These are phyloP conservation scores for Fraxinus americana DNA, from an alignment of 257 asterid species.

Conservation along the genomic window DNA sequence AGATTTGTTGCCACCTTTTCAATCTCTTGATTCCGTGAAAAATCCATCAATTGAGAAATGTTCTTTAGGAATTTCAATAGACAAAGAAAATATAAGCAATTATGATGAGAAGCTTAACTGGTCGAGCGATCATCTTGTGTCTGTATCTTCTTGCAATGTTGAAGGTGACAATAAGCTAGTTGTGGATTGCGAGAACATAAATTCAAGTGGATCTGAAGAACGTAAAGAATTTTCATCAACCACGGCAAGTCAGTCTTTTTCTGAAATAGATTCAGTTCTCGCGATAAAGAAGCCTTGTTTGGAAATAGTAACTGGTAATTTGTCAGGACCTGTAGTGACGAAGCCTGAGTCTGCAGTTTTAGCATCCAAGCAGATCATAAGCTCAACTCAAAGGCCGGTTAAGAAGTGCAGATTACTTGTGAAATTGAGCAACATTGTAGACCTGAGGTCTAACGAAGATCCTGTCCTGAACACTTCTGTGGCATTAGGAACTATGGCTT, in stretches of 20 bases:
- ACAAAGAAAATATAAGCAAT: constrained; percentile 26
- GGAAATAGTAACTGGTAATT: constrained; percentile 36
- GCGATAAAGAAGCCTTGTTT: constrained; percentile 27
- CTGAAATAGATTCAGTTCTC: constrained; percentile 46
- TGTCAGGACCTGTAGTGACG: constrained; percentile 15
- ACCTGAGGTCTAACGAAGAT: constrained; percentile 43
- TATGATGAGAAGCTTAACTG: constrained; percentile 37
- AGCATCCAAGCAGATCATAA: constrained; percentile 37
- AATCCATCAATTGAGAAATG: constrained; percentile 33
- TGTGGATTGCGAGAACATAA: constrained; percentile 31
- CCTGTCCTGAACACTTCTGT: constrained; percentile 35
- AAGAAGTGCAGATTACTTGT: constrained; percentile 66
- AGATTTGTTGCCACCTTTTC: constrained; percentile 83
- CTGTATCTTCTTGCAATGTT: constrained; percentile 24
- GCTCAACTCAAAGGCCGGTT: constrained; percentile 31
- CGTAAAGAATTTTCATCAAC: constrained; percentile 42
- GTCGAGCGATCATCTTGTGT: constrained; percentile 27
- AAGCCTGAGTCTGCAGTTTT: constrained; percentile 32
- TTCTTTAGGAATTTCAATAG: not conserved
- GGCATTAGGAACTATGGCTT: constrained; percentile 71
- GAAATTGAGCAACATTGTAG: constrained; percentile 43
- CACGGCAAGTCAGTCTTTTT: constrained; percentile 42
- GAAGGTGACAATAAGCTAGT: constrained; percentile 28
- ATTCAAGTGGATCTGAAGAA: constrained; percentile 44
- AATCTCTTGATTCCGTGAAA: constrained; percentile 52